A percentile compares a stretch with the other conserved stretches of the same genome.
Conservation (phyloP, 257 asterid species). For the Nicotiana paniculata region DNA sequence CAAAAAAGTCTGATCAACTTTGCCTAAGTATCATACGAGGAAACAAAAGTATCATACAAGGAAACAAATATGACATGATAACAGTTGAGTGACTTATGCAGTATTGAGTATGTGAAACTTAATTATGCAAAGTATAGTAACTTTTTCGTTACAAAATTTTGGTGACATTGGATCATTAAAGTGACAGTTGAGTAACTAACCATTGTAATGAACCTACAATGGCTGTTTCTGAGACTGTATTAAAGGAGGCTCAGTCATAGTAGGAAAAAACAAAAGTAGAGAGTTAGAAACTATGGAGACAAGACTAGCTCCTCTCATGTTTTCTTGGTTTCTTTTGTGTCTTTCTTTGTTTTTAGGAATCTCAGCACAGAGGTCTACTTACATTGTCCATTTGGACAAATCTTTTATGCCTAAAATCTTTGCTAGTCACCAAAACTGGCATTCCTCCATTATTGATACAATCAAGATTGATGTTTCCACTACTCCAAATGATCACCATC, state of each 20-base stretch:
- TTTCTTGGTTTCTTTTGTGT: neutral
- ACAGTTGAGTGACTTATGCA: too few species aligned
- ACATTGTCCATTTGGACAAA: slow-evolving; percentile 23
- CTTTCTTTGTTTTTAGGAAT: neutral
- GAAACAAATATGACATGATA: too few species aligned
- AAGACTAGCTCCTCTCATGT: neutral
- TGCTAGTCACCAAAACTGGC: slow-evolving; percentile 13
- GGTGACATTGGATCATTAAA: too few species aligned
- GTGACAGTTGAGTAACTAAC: too few species aligned
- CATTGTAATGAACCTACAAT: neutral
- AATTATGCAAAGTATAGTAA: too few species aligned
- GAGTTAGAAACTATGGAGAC: neutral
- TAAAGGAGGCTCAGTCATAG: neutral
- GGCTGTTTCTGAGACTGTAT: neutral
- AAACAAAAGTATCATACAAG: too few species aligned
- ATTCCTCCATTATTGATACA: neutral
- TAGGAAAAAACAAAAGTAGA: neutral
- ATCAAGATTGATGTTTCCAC: neutral
- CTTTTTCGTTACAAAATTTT: too few species aligned
- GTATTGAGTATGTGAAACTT: too few species aligned
- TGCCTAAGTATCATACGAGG: too few species aligned
- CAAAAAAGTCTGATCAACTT: too few species aligned
- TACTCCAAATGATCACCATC: neutral
- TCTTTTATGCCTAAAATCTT: slow-evolving; percentile 15
- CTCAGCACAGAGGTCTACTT: slow-evolving; percentile 13